Evolutionary conservation across 2,329 filamentous ascomycete genomes (phyloP).

Genomic region (Aspergillus candidus): DNA sequence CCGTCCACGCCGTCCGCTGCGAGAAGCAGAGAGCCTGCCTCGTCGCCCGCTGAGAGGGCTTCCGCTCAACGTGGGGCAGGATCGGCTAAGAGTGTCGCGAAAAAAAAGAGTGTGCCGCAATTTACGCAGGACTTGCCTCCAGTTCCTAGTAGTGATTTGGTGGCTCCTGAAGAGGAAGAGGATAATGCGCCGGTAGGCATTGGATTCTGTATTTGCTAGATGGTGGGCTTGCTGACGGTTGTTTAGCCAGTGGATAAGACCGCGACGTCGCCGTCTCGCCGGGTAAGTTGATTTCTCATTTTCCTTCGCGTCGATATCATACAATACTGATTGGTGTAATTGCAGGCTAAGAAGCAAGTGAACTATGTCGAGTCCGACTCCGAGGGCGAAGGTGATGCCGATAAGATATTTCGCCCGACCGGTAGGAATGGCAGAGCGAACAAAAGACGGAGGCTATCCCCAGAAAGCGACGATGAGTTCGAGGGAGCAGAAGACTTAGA

Average conservation of each 20-base stretch:
- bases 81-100: constrained; percentile 33
- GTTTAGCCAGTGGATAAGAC: constrained; percentile 32
- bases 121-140: constrained; percentile 57
- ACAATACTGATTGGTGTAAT: constrained; percentile 4
- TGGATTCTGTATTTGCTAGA: constrained; percentile 19
- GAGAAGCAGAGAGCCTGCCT: constrained; percentile 28
- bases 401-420: constrained; percentile 60
- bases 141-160: constrained; percentile 71
- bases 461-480: constrained; percentile 65
- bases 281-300: constrained; percentile 48
- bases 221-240: constrained; percentile 30
- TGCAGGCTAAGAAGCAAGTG: constrained; percentile 53
- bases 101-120: constrained; percentile 36
- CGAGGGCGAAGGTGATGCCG: constrained; percentile 62
- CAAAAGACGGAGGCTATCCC: constrained; percentile 58
- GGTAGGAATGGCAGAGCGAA: constrained; percentile 41
- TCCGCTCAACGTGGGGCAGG: constrained; percentile 23
- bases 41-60: constrained; percentile 32
- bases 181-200: constrained; percentile 35
- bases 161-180: constrained; percentile 58
- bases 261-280: constrained; percentile 70
- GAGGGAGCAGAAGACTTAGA: constrained; percentile 51
- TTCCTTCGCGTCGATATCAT: background rate
- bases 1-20: constrained; percentile 38
- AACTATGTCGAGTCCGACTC: constrained; percentile 83